A percentile compares a stretch with the other conserved stretches of the same genome.
These are phyloP conservation scores for Botrytis byssoidea DNA, from an alignment of 2,329 filamentous ascomycete genomes.

Conservation along the genomic window DNA sequence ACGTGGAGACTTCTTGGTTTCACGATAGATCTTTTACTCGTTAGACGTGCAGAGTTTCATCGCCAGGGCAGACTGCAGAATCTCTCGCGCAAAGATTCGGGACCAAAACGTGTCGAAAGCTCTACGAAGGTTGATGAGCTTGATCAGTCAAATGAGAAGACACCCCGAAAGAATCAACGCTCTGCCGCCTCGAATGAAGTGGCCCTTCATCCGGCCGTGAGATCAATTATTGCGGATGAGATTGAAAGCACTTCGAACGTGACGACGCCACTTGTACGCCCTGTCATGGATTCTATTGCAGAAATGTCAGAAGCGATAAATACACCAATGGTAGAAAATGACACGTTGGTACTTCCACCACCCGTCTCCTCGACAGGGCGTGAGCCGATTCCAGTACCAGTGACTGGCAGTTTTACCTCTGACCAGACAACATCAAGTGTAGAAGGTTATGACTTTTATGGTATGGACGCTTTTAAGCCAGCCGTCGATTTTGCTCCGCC, in stretches of 20 bases:
- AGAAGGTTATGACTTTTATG: slow-evolving; percentile 66
- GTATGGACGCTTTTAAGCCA: slow-evolving; percentile 51
- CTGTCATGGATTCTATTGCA: slow-evolving; percentile 43
- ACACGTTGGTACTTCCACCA: slow-evolving; percentile 35
- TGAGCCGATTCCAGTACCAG: slow-evolving; percentile 34
- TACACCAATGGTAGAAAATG: slow-evolving; percentile 38
- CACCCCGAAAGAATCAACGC: slow-evolving; percentile 30
- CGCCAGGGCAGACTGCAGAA: slow-evolving; percentile 47
- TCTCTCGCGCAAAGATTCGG: slow-evolving; percentile 29
- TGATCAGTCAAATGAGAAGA: slow-evolving; percentile 29
- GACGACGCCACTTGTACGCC: slow-evolving; percentile 57
- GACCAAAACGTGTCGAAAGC: slow-evolving; percentile 23
- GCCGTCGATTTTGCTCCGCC: slow-evolving; percentile 54
- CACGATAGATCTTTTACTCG: slow-evolving; percentile 54
- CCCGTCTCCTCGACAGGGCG: slow-evolving; percentile 30
- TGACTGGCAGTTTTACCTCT: slow-evolving; percentile 24
- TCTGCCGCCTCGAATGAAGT: slow-evolving; percentile 23
- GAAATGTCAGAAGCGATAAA: slow-evolving; percentile 31
- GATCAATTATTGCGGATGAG: slow-evolving; percentile 41
- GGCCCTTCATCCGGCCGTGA: slow-evolving; percentile 26
- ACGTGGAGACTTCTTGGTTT: slow-evolving; percentile 62
- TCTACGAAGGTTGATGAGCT: slow-evolving; percentile 25
- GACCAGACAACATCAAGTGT: slow-evolving; percentile 31
- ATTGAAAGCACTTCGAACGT: slow-evolving; percentile 63
- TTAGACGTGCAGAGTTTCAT: slow-evolving; percentile 56